phyloP scores from a whole-genome alignment of 1,139 yeast species.

The Zygoascus sp. region DNA sequence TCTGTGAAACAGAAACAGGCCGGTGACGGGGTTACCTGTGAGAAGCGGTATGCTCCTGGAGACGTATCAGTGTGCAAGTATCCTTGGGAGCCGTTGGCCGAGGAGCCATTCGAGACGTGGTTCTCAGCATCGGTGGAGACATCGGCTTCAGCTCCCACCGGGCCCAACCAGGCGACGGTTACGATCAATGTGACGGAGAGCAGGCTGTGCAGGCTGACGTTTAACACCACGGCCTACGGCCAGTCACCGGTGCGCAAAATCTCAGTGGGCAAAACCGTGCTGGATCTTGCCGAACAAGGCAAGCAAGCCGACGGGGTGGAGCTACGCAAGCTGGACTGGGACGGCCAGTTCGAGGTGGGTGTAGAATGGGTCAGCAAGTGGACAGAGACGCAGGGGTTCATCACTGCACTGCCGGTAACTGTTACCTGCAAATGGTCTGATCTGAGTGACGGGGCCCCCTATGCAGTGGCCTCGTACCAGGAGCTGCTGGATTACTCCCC shows the following conservation, averaged over 20 bases:
- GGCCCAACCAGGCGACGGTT: constrained; percentile 9
- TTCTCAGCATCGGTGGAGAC: constrained; percentile 2
- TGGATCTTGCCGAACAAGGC: constrained; percentile 23
- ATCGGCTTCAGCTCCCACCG: background rate
- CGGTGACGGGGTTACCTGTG: background rate
- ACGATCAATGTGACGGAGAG: constrained; percentile 4
- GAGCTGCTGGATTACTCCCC: constrained; percentile 68
- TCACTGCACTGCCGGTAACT: constrained; percentile 44
- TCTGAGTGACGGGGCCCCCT: constrained; percentile 41
- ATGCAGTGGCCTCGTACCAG: constrained; percentile 62
- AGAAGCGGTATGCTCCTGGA: background rate
- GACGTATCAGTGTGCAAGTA: constrained; percentile 4
- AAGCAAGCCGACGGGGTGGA: constrained; percentile 41
- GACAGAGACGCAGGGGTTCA: constrained; percentile 42
- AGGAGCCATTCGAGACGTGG: constrained; percentile 9
- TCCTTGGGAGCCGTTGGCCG: background rate
- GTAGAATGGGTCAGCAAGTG: constrained; percentile 76
- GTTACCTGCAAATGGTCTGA: constrained; percentile 76
- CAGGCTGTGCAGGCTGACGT: constrained; percentile 5
- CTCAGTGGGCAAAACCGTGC: constrained; percentile 14
- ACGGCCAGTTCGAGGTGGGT: constrained; percentile 52
- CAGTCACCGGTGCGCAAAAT: constrained; percentile 14
- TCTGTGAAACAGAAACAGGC: constrained; percentile 37
- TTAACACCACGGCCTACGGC: constrained; percentile 3
- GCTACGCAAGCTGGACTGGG: constrained; percentile 63